Conservation (phyloP, 805 yeast species). For the Scheffersomyces amazonensis region DNA sequence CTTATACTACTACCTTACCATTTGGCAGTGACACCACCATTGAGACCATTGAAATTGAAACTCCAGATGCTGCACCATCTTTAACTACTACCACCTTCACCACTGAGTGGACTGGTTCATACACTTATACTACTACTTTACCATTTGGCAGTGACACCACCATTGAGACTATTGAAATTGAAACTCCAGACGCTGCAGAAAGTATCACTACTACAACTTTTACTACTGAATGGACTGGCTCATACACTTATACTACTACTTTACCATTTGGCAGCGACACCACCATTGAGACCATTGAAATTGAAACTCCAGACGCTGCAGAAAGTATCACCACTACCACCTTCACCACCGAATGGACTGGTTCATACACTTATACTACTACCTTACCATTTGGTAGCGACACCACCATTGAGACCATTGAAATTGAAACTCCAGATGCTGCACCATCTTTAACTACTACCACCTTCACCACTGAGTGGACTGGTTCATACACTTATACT, state of each 20-base stretch:
- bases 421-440: background rate
- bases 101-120: background rate
- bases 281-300: background rate
- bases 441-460: background rate
- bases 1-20: background rate
- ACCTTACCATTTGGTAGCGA: slow-evolving; percentile 1
- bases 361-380: background rate
- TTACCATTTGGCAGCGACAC: background rate
- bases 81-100: background rate
- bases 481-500: background rate
- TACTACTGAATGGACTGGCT: background rate
- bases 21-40: slow-evolving; percentile 2
- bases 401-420: background rate
- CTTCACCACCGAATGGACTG: slow-evolving; percentile 1
- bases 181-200: slow-evolving; percentile 1
- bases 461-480: background rate
- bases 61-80: background rate
- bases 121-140: background rate
- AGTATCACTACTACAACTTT: slow-evolving; percentile 2
- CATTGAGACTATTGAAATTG: background rate
- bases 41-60: background rate
- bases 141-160: background rate
- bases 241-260: background rate
- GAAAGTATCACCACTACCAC: slow-evolving; percentile 2
- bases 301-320: slow-evolving; percentile 1